These are phyloP conservation scores for Begonia loranthoides DNA, from an alignment of 306 rosid species.

Conservation along the genomic window DNA sequence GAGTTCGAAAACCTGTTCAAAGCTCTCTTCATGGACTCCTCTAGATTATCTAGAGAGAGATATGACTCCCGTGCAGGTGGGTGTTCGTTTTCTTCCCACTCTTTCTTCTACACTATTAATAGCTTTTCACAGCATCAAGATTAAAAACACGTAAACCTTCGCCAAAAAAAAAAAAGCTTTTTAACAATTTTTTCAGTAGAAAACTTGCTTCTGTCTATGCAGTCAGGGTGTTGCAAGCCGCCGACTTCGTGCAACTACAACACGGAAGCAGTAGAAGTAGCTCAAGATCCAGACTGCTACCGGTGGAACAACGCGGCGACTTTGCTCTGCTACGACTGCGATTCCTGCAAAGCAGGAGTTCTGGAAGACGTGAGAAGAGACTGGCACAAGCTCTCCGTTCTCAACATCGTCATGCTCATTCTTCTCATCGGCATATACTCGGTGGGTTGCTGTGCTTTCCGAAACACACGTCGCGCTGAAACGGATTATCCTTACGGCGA, in stretches of 20 bases:
- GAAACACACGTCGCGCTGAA: constrained; percentile 58
- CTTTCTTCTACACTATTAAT: neutral
- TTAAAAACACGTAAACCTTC: too few species aligned
- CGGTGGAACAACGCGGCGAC: constrained; percentile 65
- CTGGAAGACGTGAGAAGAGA: constrained; percentile 55
- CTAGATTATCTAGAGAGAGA: constrained; percentile 69
- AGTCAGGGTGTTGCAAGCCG: constrained; percentile 97
- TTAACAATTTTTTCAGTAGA: too few species aligned
- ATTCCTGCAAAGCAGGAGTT: constrained; percentile 90
- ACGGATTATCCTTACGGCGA: constrained; percentile 74
- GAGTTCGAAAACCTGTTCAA: constrained; percentile 67
- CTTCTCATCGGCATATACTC: constrained; percentile 70
- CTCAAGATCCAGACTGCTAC: constrained; percentile 69
- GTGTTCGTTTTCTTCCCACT: neutral
- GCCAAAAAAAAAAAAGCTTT: too few species aligned
- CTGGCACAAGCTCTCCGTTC: constrained; percentile 86
- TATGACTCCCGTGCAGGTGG: constrained; percentile 83
- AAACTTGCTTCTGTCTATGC: neutral
- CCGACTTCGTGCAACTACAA: constrained; percentile 70
- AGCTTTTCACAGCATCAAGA: neutral
- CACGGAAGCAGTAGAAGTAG: constrained; percentile 13
- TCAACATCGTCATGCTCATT: constrained; percentile 48
- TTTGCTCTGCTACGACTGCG: constrained; percentile 82
- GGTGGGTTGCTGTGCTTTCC: constrained; percentile 86
- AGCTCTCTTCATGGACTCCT: constrained; percentile 62